phyloP scores from a whole-genome alignment of 345 rosid species.

The Geranium rotundifolium region DNA sequence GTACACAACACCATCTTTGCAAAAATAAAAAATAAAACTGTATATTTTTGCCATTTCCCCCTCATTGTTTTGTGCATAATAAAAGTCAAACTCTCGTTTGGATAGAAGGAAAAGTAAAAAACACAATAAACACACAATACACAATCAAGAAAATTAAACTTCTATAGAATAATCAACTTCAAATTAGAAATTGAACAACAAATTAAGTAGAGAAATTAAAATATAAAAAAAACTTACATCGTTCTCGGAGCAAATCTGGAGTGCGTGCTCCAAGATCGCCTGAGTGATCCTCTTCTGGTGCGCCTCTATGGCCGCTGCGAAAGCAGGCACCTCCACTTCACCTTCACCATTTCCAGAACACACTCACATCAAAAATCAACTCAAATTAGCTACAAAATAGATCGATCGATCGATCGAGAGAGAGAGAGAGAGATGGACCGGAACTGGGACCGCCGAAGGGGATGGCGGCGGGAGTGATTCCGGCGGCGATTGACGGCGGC shows the following conservation, averaged over 20 bases:
- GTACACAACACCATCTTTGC: too few relatives aligned
- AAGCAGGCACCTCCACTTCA: conserved; percentile 76
- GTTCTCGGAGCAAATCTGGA: conserved; percentile 44
- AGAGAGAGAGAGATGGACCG: conserved; percentile 6
- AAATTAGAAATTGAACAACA: not conserved
- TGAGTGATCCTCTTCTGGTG: conserved; percentile 72
- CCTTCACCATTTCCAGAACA: conserved; percentile 21
- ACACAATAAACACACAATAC: too few relatives aligned
- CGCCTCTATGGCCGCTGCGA: conserved; percentile 71
- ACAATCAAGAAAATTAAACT: too few relatives aligned
- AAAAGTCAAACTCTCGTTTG: too few relatives aligned
- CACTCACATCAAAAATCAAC: not conserved
- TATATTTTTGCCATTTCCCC: too few relatives aligned
- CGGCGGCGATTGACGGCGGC: conserved; percentile 61
- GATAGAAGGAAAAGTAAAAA: too few relatives aligned
- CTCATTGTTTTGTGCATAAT: too few relatives aligned
- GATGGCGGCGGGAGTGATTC: conserved; percentile 67
- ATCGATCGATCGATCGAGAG: not conserved
- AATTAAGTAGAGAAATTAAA: not conserved
- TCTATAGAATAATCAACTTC: not conserved
- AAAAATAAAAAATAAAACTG: too few relatives aligned
- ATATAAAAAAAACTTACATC: conserved; percentile 20
- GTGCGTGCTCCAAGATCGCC: conserved; percentile 47
- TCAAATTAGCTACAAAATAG: not conserved
- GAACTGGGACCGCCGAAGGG: conserved; percentile 95